Evolutionary conservation across 306 rosid species (phyloP), one percentile per base, ranked within the genome.

Genomic region (Acacia melanoxylon): DNA sequence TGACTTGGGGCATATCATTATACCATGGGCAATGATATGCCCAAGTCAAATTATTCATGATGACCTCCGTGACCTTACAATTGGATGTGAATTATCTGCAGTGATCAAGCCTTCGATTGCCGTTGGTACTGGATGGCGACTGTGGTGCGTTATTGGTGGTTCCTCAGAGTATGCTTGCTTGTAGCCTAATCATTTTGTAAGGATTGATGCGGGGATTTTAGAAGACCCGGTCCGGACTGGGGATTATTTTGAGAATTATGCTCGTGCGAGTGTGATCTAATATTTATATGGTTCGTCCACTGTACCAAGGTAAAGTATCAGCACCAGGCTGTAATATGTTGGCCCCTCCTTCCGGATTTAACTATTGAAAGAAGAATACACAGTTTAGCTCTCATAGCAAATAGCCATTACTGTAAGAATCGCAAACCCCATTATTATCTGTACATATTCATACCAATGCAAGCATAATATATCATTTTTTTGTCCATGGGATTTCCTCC

Each of bases 361-460:
- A 45, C 29, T 59, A 29, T 22, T 35, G 81, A 54, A 49, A 51
- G 51, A 76, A 56, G 51, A 76, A 56, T 48, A 72, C 49, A 77
- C 76, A 82, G 75, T 54, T 58, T 76, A 74, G 69, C 70, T 22
- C 24, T 25, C 77, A 68, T 69, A 78, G 79, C 70, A 31, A 51
- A 61, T 56, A 69, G 73, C 70, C 24, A 44, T 69, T 41, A 82
- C 22, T 70, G 65, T 78, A 75, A 66, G 68, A 51, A 54, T 74
- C 73, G 16, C 78, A 78, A 31, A 35, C 58, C 31, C 8, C 52
- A 29, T 35, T 40, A 78, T 70, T 81, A 78, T 70, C 78, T 86
- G 91, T 86, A 86, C 81, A 81, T 78, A 84, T 75, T 29, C 42
- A 45, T 44, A 58, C 75, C 65, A 78, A 20, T 24, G 71, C 84